Conservation (phyloP, 208 protist species). For the Spongospora subterranea region DNA sequence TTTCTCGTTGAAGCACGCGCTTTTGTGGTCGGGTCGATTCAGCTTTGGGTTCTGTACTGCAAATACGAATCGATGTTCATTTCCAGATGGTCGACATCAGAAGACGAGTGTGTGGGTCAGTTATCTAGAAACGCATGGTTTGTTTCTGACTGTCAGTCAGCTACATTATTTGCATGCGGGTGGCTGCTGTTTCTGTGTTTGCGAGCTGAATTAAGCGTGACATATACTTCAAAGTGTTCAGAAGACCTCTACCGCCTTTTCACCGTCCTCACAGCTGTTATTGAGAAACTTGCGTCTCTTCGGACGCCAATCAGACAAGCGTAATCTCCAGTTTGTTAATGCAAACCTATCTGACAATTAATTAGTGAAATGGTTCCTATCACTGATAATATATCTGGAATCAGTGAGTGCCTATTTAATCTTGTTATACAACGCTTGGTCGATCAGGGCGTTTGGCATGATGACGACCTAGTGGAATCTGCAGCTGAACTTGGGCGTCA, state of each 20-base stretch:
- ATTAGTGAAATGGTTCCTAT: neutral
- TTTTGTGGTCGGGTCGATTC: neutral
- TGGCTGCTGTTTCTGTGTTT: slow-evolving; percentile 32
- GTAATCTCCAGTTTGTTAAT: neutral
- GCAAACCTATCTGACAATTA: neutral
- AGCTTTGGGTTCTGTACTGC: slow-evolving; percentile 52
- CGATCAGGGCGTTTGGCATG: slow-evolving; percentile 1
- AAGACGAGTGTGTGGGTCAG: neutral
- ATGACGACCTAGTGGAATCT: neutral
- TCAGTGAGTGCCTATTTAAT: neutral
- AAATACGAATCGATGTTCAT: slow-evolving; percentile 37
- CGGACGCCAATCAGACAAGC: neutral
- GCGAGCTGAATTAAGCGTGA: neutral
- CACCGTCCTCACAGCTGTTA: neutral
- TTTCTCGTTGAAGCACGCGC: neutral
- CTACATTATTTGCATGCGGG: slow-evolving; percentile 14
- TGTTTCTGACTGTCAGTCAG: too few relatives aligned
- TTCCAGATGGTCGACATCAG: neutral
- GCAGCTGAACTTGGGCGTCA: slow-evolving; percentile 4
- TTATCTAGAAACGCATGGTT: too few relatives aligned
- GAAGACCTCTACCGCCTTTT: neutral
- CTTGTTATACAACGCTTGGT: neutral
- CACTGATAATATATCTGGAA: neutral
- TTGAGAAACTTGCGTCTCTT: neutral
- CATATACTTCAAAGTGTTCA: neutral